Conservation (phyloP, 768 basidiomycete genomes). For the Hygrophorus russula region DNA sequence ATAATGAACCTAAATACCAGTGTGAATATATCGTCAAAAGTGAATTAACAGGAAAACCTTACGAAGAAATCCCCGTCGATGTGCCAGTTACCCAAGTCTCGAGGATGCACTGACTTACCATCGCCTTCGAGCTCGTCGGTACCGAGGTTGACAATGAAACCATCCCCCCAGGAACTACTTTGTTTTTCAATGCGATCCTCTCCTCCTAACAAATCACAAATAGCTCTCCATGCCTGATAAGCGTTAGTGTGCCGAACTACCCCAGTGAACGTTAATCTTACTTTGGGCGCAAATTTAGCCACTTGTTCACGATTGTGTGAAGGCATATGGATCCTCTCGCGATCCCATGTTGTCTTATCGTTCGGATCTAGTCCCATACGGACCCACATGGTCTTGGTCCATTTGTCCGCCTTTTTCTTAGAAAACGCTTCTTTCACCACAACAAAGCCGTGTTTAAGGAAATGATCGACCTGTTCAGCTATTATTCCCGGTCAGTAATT, state of each 20-base stretch:
- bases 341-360: conserved; percentile 44
- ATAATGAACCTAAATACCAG: conserved; percentile 32
- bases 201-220: conserved; percentile 48
- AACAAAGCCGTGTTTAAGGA: conserved; percentile 45
- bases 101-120: conserved; percentile 21
- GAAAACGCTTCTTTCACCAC: conserved; percentile 43
- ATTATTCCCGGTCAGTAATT: not conserved
- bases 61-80: conserved; percentile 51
- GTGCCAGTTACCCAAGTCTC: conserved; percentile 52
- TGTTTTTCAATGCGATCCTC: conserved; percentile 43
- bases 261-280: conserved; percentile 6
- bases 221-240: conserved; percentile 46
- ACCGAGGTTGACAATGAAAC: conserved; percentile 55
- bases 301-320: conserved; percentile 34
- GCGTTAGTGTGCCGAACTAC: not conserved
- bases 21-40: not conserved
- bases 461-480: conserved; percentile 41
- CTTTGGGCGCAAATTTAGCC: conserved; percentile 42
- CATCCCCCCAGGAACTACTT: conserved; percentile 42
- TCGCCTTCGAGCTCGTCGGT: conserved; percentile 27
- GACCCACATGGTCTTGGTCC: conserved; percentile 39
- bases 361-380: conserved; percentile 40
- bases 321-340: conserved; percentile 46
- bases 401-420: conserved; percentile 36
- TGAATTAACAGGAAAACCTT: conserved; percentile 10